phyloP scores from a whole-genome alignment of 306 rosid species.

The Senna siamea region DNA sequence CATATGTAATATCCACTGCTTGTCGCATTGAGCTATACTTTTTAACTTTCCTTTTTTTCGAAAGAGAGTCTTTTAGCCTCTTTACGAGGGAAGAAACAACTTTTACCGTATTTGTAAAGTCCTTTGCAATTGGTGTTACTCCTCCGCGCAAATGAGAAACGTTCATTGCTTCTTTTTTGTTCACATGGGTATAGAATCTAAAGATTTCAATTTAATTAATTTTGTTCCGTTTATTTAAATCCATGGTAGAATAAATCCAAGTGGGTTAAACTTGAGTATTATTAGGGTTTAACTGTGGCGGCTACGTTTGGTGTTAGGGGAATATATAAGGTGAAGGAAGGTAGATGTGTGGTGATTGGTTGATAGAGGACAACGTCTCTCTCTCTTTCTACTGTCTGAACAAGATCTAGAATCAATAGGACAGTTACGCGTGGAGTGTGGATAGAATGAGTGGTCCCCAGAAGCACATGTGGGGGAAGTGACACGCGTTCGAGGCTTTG shows the following conservation, averaged over 20 bases:
- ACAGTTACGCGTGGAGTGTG: conserved; percentile 48
- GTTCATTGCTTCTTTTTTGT: neutral
- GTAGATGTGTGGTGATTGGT: conserved; percentile 38
- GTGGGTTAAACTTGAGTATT: no score
- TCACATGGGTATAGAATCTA: neutral
- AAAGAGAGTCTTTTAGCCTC: conserved; percentile 24
- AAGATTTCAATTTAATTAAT: neutral
- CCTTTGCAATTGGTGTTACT: neutral
- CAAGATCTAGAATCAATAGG: conserved; percentile 12
- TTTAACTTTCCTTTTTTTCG: neutral
- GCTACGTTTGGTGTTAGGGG: conserved; percentile 37
- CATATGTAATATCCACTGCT: neutral
- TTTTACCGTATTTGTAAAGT: conserved; percentile 37
- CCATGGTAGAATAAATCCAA: no score
- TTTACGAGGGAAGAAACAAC: neutral
- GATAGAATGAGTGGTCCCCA: conserved; percentile 65
- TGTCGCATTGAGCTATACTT: neutral
- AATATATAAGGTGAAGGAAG: neutral
- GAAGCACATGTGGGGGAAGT: conserved; percentile 48
- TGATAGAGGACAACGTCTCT: conserved; percentile 33
- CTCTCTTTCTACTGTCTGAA: neutral
- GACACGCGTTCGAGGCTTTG: conserved; percentile 63
- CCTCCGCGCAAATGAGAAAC: conserved; percentile 6
- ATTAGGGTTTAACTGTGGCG: conserved; percentile 47
- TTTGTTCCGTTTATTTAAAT: no score